Conservation (phyloP, 1,139 yeast species). For the Taiozyma sp. region DNA sequence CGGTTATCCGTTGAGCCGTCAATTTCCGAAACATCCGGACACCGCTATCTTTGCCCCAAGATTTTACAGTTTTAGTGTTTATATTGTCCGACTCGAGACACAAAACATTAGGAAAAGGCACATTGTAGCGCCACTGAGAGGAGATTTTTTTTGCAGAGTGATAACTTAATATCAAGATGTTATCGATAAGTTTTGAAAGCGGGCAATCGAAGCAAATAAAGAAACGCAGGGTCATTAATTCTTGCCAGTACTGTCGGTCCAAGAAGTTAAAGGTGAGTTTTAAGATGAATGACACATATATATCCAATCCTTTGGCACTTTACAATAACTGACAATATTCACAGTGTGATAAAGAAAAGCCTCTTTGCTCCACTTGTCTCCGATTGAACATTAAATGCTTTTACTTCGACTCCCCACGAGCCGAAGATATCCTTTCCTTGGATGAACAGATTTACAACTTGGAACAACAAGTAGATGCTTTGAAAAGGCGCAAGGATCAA, state of each 20-base stretch:
- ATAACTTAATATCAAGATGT: background rate
- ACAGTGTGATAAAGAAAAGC: conserved; percentile 9
- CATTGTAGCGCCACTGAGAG: too few species aligned
- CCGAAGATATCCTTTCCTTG: background rate
- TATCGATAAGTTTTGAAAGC: background rate
- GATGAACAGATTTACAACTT: conserved; percentile 3
- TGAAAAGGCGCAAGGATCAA: background rate
- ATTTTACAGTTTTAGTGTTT: too few species aligned
- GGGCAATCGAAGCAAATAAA: background rate
- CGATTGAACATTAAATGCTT: background rate
- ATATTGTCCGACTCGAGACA: too few species aligned
- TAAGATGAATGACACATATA: too few species aligned
- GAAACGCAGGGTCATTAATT: conserved; percentile 4
- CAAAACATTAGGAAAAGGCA: too few species aligned
- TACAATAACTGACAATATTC: background rate
- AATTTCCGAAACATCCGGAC: background rate
- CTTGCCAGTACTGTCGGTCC: conserved; percentile 5
- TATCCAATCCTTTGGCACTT: too few species aligned
- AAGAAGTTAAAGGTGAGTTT: conserved; percentile 6
- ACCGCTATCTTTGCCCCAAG: background rate
- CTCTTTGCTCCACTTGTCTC: conserved; percentile 4
- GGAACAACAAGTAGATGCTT: conserved; percentile 1
- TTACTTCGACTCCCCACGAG: background rate
- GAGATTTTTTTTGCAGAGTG: background rate
- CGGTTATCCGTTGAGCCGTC: background rate